Evolutionary conservation across 176 grass and related monocot genomes (phyloP), one percentile per base, ranked within the genome.

Genomic region (Alloteropsis semialata): DNA sequence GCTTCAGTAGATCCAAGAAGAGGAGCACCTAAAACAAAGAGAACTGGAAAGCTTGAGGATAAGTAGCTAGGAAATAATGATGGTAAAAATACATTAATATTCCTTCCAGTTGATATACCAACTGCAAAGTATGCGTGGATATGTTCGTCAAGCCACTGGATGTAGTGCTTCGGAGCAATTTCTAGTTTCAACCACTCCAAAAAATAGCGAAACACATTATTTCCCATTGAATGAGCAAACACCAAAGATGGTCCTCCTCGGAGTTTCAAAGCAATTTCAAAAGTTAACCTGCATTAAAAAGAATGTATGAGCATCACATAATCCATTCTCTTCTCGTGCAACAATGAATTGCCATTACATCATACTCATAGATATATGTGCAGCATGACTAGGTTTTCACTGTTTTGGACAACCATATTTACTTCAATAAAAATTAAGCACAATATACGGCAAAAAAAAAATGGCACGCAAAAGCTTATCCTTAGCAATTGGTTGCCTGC

Each of bases 201-300:
- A 81, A 98, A 98, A 50, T 98, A 98, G 30, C 95, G 90, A 61
- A 98, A 98, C 29, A 98, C 95, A 76, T 98, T 94, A 67, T 95
- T 98, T 78, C 92, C 95, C 95, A 98, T 93, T n/a, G 95, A 98
- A 84, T 98, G 95, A 76, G 92, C 92, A 94, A 98, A 98, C 14
- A 98, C 95, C 71, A 98, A 86, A 74, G 92, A 98, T 70, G 95
- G 95, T 1, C 95, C 95, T 65, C 95, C 95, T 82, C 88, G 84
- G 77, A 98, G 88, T 83, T 93, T 95, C 46, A 98, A 84, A 75
- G 92, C 88, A 66, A 85, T 93, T 91, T 98, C 95, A 82, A 98
- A 98, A 42, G 95, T 93, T 88, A 98, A 78, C 84, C 95, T 98
- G 81, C 86, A 77, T 36, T 5, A 86, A 64, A 76, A 82, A 73